Evolutionary conservation across 768 basidiomycete genomes (phyloP), one percentile per base, ranked within the genome.

Genomic region (Tricholoma terreum): DNA sequence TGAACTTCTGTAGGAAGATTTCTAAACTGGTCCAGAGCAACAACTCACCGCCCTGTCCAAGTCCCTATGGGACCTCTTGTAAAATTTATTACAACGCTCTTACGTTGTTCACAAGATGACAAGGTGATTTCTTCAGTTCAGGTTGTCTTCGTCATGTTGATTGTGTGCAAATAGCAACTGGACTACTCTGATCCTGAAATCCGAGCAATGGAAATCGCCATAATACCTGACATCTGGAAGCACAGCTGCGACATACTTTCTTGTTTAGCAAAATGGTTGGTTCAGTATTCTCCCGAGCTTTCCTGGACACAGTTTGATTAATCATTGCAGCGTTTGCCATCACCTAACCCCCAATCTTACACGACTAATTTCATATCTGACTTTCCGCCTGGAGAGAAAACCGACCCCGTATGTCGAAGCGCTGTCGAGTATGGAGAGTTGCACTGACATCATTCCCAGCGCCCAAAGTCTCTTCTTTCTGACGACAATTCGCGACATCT

Each of bases 51-150:
- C 8, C 84, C 88, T 15, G 84, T 93, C 0, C 77, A 80, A 59
- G 65, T 93, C 8, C 90, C 92, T 0, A 63, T 90, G n/a, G 91
- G 89, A 4, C 66, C 75, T 36, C 63, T 92, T 15, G 75, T 80
- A 11, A 77, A 79, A 43, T 79, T 92, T 31, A 75, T 77, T 22
- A 65, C 73, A 22, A 76, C 80, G 8, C 72, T 92, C 15, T 63
- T 85, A 65, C 68, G 71, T 66, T 68, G 83, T 71, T 76, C 77
- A 9, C 63, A 52, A 15, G 80, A 85, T 9, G 82, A 81, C 17
- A 80, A 74, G 65, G 80, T 77, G 49, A 30, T 58, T 55, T 33
- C 31, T 30, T 35, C 59, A 31, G 10, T 50, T 21, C n/a, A 15
- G 36, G 57, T 31, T 3, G 17, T 46, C 14, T 4, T 21, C 33